Base-by-base conservation (phyloP, 345 rosid genomes). In the Brassica cretica region DNA sequence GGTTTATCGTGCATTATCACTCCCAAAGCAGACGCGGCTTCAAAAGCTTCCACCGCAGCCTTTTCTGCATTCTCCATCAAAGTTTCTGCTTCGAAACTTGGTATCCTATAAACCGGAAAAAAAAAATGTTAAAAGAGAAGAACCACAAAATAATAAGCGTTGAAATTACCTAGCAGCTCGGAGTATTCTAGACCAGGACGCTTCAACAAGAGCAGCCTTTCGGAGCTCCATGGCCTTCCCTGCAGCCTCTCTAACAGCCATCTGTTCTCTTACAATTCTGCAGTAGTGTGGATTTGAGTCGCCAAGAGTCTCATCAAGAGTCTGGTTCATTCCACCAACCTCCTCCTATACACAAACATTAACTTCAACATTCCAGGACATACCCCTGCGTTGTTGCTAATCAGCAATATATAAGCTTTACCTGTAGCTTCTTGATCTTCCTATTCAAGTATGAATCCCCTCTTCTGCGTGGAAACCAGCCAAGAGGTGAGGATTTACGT, bases 341-440 rank as follows among this genome's bases (percentile, higher is more conserved):
- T 91, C 82, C 87, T 91, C 99, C 98, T 93, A 35, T 16, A 91
- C 70, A 89, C 66, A 76, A 15, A 49, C 53, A 41, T 14, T 61
- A 8, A 0, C 16, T 59, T 55, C 6, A 63, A 3, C 12, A 68
- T 35, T 12, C 60, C 9, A 60, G 15, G 55, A 30, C 72, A 27
- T 0, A 51, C 5, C 6, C 10, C 21, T 25, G 18, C 12, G 15
- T 10, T 27, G 29, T 35, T 60, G 62, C 16, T 70, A 78, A 51
- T 16, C 66, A 67, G 27, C 27, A 64, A 72, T 30, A 30, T 4
- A 4, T 35, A 35, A 30, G 15, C 25, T 19, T 33, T 46, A 95
- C 99, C 99, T 91, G 99, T 76, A 95, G 85, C 94, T 86, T 87
- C 77, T 90, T 88, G 30, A 95, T 91, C 80, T 95, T 95, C 85